Conservation (phyloP, 805 yeast genomes). For the Wickerhamomyces alni region DNA sequence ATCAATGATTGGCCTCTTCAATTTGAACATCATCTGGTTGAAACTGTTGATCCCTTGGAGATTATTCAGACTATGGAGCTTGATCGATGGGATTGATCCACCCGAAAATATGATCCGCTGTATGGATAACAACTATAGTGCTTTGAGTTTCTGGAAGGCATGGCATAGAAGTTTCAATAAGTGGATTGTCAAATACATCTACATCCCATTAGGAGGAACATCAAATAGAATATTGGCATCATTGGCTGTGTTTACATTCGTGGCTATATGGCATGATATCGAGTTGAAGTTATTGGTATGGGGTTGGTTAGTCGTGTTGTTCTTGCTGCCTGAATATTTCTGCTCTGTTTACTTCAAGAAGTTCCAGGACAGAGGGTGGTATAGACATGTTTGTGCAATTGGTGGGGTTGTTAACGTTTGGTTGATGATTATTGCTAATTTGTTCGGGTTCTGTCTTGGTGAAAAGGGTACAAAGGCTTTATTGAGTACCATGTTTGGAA, state of each 20-base stretch:
- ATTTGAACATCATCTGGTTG: slow-evolving; percentile 87
- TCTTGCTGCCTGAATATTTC: slow-evolving; percentile 78
- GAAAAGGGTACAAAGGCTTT: slow-evolving; percentile 72
- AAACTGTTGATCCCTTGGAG: slow-evolving; percentile 95
- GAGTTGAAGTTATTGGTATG: slow-evolving; percentile 79
- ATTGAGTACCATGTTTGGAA: slow-evolving; percentile 63
- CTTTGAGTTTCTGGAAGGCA: slow-evolving; percentile 96
- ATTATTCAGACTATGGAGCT: slow-evolving; percentile 85
- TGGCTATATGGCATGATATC: slow-evolving; percentile 98
- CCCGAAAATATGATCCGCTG: slow-evolving; percentile 98
- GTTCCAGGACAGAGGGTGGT: slow-evolving; percentile 54
- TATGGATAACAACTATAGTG: slow-evolving; percentile 89
- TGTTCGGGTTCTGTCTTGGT: slow-evolving; percentile 93
- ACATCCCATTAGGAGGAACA: slow-evolving; percentile 88
- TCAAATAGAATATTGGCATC: slow-evolving; percentile 66
- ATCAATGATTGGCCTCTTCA: slow-evolving; percentile 90
- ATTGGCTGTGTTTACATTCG: slow-evolving; percentile 85
- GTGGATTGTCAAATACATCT: slow-evolving; percentile 86
- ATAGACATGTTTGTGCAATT: slow-evolving; percentile 71
- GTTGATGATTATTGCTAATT: slow-evolving; percentile 97
- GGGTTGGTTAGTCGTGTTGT: slow-evolving; percentile 94
- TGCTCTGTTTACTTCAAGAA: slow-evolving; percentile 40
- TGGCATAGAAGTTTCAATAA: slow-evolving; percentile 95
- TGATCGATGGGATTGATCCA: slow-evolving; percentile 89
- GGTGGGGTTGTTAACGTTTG: slow-evolving; percentile 91